Percentiles rank a stretch among this genome's conserved stretches.
phyloP scores from a whole-genome alignment of 176 grass and related monocot genomes.

The Zea mays region Zm-B73-REFERENCE-NAM-5.0 NC_050101.1:159021501-159022000 shows the following conservation, averaged over 20 bases:
- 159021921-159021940: conserved; percentile 3
- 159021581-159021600: background rate
- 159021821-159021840: background rate
- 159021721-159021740: conserved; percentile 24
- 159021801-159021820: background rate
- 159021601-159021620: background rate
- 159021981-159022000: background rate
- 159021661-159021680: conserved; percentile 1
- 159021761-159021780: conserved; percentile 13
- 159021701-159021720: background rate
- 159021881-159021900: background rate
- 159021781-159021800: background rate
- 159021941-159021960: background rate
- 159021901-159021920: background rate
- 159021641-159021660: background rate
- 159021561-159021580: background rate
- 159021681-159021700: background rate
- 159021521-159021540: background rate
- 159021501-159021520: background rate
- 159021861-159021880: background rate
- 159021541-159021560: background rate
- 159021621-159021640: background rate
- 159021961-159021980: background rate
- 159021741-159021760: conserved; percentile 10
- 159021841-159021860: background rate